phyloP scores from a whole-genome alignment of 2,329 filamentous ascomycete species.

The Penicillium sp. region DNA sequence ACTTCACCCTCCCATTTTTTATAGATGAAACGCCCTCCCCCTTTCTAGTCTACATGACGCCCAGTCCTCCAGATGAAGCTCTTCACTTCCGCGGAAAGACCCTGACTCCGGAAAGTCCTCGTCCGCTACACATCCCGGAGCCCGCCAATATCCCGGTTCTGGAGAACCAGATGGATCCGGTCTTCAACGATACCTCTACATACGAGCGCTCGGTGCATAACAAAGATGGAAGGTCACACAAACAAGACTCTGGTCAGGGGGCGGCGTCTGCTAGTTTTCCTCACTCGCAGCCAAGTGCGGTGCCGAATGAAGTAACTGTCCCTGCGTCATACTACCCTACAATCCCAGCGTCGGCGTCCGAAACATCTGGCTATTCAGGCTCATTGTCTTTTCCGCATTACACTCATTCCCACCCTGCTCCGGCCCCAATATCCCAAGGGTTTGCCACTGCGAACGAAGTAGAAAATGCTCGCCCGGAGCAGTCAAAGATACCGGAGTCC shows the following conservation, averaged over 20 bases:
- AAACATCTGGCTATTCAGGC: conserved; percentile 8
- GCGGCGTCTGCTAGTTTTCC: conserved; percentile 34
- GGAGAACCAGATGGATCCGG: conserved; percentile 67
- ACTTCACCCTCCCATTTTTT: conserved; percentile 16
- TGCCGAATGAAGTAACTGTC: conserved; percentile 29
- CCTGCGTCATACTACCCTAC: conserved; percentile 26
- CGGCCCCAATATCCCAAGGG: conserved; percentile 23
- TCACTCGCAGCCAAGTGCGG: conserved; percentile 24
- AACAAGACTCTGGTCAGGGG: conserved; percentile 9
- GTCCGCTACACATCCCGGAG: conserved; percentile 64
- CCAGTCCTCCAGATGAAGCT: conserved; percentile 46
- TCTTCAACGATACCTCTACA: conserved; percentile 64
- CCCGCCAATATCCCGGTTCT: conserved; percentile 67
- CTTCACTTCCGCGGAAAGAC: conserved; percentile 62
- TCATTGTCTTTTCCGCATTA: conserved; percentile 17
- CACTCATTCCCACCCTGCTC: conserved; percentile 27
- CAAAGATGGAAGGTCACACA: conserved; percentile 19
- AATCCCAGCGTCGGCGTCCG: conserved; percentile 17
- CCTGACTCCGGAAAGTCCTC: conserved; percentile 67
- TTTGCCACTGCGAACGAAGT: conserved; percentile 30
- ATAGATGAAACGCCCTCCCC: conserved; percentile 42
- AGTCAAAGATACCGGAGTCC: conserved; percentile 21
- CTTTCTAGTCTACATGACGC: conserved; percentile 51
- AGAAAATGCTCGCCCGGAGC: conserved; percentile 26
- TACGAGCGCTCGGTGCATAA: conserved; percentile 47